Evolutionary conservation across 768 basidiomycete species (phyloP).

Genomic region (Cystobasidiopsis lactophilus): DNA sequence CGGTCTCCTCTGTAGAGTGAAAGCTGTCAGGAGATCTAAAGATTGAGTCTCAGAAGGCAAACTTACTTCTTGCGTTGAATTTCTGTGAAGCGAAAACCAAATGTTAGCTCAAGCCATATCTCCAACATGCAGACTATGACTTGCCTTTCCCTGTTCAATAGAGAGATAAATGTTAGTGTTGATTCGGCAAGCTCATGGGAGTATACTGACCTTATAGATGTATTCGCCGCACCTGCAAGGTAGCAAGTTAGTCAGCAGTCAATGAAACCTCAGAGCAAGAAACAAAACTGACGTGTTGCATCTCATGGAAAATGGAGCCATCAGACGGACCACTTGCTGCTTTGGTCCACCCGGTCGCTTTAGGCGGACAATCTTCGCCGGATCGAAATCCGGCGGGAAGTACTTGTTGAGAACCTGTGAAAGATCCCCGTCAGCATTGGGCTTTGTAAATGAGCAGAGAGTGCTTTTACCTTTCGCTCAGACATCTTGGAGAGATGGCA

Average conservation of each 20-base stretch:
- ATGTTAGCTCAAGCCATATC: not conserved
- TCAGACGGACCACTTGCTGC: constrained; percentile 91
- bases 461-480: constrained; percentile 26
- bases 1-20: constrained; percentile 95
- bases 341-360: constrained; percentile 66
- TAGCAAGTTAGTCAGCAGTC: not conserved
- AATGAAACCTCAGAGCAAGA: not conserved
- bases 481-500: constrained; percentile 22
- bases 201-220: constrained; percentile 57
- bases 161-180: no score
- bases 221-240: constrained; percentile 84
- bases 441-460: constrained; percentile 13
- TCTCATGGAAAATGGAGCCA: constrained; percentile 96
- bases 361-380: constrained; percentile 76
- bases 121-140: not conserved
- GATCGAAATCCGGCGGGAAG: constrained; percentile 96
- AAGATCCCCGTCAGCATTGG: no score
- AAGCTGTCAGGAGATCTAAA: constrained; percentile 36
- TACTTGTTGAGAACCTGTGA: constrained; percentile 30
- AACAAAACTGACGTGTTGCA: constrained; percentile 27
- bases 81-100: not conserved
- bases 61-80: constrained; percentile 59
- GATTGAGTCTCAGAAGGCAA: no score
- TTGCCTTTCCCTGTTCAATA: no score
- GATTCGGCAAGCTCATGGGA: no score